phyloP scores from a whole-genome alignment of 106 monocot genomes.

The Agapanthus africanus region DNA sequence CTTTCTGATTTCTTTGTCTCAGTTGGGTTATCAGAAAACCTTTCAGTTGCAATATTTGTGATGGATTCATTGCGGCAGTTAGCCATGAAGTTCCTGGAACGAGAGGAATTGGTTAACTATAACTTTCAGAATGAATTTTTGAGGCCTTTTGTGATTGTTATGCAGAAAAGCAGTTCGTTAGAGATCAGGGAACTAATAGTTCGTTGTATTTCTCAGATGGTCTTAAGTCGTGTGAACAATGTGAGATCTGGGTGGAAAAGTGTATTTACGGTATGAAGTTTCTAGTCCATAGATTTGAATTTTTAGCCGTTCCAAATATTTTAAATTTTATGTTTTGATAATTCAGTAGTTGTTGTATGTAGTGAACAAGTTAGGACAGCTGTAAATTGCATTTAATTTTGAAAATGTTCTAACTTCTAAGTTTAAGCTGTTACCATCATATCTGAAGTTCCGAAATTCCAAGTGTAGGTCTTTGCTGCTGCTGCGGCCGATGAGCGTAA shows the following conservation, averaged over 20 bases:
- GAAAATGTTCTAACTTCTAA: not conserved
- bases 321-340: not conserved
- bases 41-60: constrained; percentile 96
- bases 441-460: not conserved
- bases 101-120: constrained; percentile 92
- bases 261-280: constrained; percentile 66
- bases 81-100: constrained; percentile 93
- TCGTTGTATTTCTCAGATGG: constrained; percentile 94
- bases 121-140: constrained; percentile 98
- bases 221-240: constrained; percentile 82
- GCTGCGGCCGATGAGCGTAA: constrained; percentile 96
- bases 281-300: not conserved
- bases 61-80: constrained; percentile 96
- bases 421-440: not conserved
- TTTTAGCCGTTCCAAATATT: no score
- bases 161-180: constrained; percentile 84
- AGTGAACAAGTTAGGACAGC: not conserved
- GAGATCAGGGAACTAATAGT: constrained; percentile 82
- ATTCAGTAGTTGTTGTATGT: not conserved
- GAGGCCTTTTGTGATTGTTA: constrained; percentile 81
- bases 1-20: constrained; percentile 92
- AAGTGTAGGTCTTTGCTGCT: constrained; percentile 63
- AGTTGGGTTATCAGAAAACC: constrained; percentile 89
- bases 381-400: not conserved
- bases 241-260: constrained; percentile 99